Conservation (phyloP, 352 stramenopile species). For the Globisporangium parvum region DNA sequence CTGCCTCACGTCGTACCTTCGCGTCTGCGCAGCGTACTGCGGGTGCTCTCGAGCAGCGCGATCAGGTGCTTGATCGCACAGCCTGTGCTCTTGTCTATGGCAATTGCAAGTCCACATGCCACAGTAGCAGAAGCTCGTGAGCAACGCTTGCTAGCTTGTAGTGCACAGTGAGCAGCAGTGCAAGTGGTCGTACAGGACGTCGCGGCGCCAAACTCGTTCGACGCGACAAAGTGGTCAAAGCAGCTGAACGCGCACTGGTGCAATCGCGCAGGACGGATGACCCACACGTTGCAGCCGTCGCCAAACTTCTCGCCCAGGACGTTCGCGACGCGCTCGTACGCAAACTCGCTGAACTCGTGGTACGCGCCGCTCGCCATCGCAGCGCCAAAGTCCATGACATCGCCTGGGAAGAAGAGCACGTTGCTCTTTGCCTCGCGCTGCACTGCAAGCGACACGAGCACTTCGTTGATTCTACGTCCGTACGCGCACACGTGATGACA, state of each 20-base stretch:
- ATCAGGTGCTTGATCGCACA: slow-evolving; percentile 33
- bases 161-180: not conserved
- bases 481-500: not conserved
- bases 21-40: slow-evolving; percentile 7
- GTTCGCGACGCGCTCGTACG: slow-evolving; percentile 42
- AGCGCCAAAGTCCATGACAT: slow-evolving; percentile 50
- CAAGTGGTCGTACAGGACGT: slow-evolving; percentile 25
- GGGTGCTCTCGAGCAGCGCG: slow-evolving; percentile 32
- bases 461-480: slow-evolving; percentile 35
- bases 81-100: slow-evolving; percentile 25
- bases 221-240: slow-evolving; percentile 56
- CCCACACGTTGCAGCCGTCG: slow-evolving; percentile 43
- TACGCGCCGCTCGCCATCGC: slow-evolving; percentile 34
- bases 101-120: not conserved
- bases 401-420: slow-evolving; percentile 67
- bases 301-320: slow-evolving; percentile 51
- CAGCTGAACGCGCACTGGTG: slow-evolving; percentile 45
- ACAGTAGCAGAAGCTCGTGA: not conserved
- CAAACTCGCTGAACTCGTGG: slow-evolving; percentile 40
- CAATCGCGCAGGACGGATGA: slow-evolving; percentile 41
- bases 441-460: slow-evolving; percentile 30
- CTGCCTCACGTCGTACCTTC: not conserved
- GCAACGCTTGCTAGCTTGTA: not conserved
- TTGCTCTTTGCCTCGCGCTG: slow-evolving; percentile 21
- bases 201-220: slow-evolving; percentile 48